phyloP scores from a whole-genome alignment of 139 green algal genomes.

The Zygnema cylindricum region DNA sequence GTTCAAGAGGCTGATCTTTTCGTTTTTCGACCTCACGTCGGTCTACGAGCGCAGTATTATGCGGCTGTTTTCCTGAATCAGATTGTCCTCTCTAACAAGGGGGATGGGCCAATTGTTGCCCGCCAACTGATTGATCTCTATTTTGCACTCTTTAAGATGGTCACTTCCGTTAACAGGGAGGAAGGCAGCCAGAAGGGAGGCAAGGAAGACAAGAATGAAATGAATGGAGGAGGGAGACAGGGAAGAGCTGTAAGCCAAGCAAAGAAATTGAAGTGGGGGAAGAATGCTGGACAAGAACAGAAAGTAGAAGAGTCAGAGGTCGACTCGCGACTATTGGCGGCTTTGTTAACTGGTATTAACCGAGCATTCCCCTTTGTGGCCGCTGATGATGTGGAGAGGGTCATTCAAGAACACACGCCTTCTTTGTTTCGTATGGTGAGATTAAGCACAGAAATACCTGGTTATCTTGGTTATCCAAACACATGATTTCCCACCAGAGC shows the following conservation, averaged over 20 bases:
- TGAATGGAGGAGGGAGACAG: neutral
- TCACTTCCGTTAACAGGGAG: neutral
- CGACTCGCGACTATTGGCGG: conserved; percentile 62
- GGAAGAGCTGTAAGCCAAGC: conserved; percentile 3
- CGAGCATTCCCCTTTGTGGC: conserved; percentile 91
- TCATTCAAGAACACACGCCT: conserved; percentile 76
- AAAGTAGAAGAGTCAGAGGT: conserved; percentile 35
- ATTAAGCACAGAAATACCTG: neutral
- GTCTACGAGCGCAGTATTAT: conserved; percentile 85
- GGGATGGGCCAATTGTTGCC: conserved; percentile 74
- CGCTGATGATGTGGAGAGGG: conserved; percentile 67
- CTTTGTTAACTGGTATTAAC: conserved; percentile 77
- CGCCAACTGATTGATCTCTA: conserved; percentile 85
- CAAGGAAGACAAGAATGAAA: neutral
- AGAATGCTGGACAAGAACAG: conserved; percentile 7
- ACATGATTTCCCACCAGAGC: no score
- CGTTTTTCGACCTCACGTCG: conserved; percentile 76
- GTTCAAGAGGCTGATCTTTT: conserved; percentile 87
- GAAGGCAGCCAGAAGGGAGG: neutral
- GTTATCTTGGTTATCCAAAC: neutral
- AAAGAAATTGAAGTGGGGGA: neutral
- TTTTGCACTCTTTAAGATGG: conserved; percentile 84
- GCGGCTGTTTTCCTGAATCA: conserved; percentile 91
- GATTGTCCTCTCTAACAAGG: conserved; percentile 76
- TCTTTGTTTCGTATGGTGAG: conserved; percentile 81